These are phyloP conservation scores for Stenocarpella maydis DNA, from an alignment of 2,329 filamentous ascomycete genomes.

Conservation along the genomic window DNA sequence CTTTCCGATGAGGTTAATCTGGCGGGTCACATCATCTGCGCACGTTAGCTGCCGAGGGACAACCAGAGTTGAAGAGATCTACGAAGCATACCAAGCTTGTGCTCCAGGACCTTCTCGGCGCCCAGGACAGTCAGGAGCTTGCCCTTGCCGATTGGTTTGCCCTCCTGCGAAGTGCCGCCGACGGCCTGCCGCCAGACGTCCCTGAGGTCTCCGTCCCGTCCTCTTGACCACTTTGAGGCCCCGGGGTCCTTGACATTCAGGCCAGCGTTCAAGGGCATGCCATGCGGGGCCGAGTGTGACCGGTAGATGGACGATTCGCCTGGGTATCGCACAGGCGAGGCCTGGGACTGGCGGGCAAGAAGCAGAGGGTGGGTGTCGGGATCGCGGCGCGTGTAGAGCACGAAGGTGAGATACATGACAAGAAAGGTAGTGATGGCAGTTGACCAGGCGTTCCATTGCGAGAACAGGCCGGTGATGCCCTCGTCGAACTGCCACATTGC, in stretches of 20 bases:
- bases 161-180: slow-evolving; percentile 70
- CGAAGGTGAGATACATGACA: slow-evolving; percentile 73
- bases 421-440: slow-evolving; percentile 75
- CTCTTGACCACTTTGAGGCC: slow-evolving; percentile 82
- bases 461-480: slow-evolving; percentile 72
- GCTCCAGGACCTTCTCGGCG: slow-evolving; percentile 76
- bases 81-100: slow-evolving; percentile 63
- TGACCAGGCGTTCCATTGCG: slow-evolving; percentile 84
- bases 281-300: slow-evolving; percentile 84
- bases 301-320: slow-evolving; percentile 88
- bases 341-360: slow-evolving; percentile 82
- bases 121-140: slow-evolving; percentile 83
- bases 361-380: slow-evolving; percentile 93
- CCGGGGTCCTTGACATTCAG: slow-evolving; percentile 84
- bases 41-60: slow-evolving; percentile 25
- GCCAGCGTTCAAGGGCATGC: slow-evolving; percentile 79
- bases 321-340: slow-evolving; percentile 80
- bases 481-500: slow-evolving; percentile 75
- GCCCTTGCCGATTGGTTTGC: slow-evolving; percentile 69
- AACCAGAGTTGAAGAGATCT: background rate
- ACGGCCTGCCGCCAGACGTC: slow-evolving; percentile 86
- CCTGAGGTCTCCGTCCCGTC: slow-evolving; percentile 86
- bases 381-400: slow-evolving; percentile 75
- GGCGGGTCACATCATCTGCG: slow-evolving; percentile 76
- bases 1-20: slow-evolving; percentile 87